phyloP scores from a whole-genome alignment of 345 rosid species.

The Salix dunnii region DNA sequence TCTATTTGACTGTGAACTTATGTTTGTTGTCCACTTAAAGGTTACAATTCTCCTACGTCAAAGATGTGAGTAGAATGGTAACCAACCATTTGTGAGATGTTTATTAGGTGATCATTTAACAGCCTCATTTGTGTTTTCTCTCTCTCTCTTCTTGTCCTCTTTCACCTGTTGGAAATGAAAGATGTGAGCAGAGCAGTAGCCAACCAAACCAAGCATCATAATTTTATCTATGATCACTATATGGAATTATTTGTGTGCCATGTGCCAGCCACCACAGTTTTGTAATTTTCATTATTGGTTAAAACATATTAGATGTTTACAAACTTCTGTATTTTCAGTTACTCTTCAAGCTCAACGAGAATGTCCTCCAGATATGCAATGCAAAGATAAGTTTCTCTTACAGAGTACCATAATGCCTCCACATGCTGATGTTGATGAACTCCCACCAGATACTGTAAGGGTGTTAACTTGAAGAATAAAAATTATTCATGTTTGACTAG shows the following conservation, averaged over 20 bases:
- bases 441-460: constrained; percentile 79
- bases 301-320: not conserved
- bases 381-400: constrained; percentile 95
- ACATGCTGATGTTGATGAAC: constrained; percentile 76
- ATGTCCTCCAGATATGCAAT: constrained; percentile 79
- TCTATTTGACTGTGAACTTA: not conserved
- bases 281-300: not conserved
- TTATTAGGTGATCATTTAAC: not conserved
- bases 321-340: constrained; percentile 43
- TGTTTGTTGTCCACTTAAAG: not conserved
- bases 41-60: not conserved
- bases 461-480: constrained; percentile 9
- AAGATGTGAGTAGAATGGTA: not conserved
- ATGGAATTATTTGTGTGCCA: not conserved
- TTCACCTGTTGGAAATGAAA: not conserved
- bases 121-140: not conserved
- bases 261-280: constrained; percentile 2
- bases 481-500: not conserved
- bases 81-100: not conserved
- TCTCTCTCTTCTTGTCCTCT: not conserved
- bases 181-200: not conserved
- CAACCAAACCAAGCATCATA: not conserved
- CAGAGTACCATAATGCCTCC: constrained; percentile 79
- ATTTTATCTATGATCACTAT: not conserved
- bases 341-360: constrained; percentile 88